Evolutionary conservation across 2,329 filamentous ascomycete species (phyloP).

Genomic region (Fusarium caatingaense): DNA sequence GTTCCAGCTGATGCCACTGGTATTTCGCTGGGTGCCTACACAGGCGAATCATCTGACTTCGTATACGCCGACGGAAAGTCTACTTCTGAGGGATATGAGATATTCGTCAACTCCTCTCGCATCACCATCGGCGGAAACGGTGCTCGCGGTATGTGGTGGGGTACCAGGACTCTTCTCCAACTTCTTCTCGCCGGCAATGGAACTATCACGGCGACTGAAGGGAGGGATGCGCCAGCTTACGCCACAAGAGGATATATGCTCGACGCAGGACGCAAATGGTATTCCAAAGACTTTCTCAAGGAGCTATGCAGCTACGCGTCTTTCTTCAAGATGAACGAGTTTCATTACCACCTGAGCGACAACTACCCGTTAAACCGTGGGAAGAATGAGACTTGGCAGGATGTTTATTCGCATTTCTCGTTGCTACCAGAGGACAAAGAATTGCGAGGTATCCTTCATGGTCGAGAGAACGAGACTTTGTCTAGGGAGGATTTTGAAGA

Average conservation of each 20-base stretch:
- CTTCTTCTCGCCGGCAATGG: conserved; percentile 13
- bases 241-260: conserved; percentile 23
- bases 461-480: conserved; percentile 15
- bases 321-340: conserved; percentile 33
- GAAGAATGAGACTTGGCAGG: conserved; percentile 23
- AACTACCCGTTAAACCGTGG: conserved; percentile 27
- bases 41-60: conserved; percentile 2
- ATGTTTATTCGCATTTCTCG: conserved; percentile 23
- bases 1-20: not conserved
- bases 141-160: conserved; percentile 28
- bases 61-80: conserved; percentile 6
- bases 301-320: conserved; percentile 24
- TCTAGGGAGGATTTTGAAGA: conserved; percentile 6
- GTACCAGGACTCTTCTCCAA: conserved; percentile 20
- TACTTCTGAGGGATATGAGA: conserved; percentile 20
- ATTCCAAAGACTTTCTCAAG: conserved; percentile 20
- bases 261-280: conserved; percentile 27
- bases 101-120: conserved; percentile 8
- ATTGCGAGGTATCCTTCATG: conserved; percentile 6
- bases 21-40: conserved; percentile 3
- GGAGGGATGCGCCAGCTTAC: conserved; percentile 15
- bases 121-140: conserved; percentile 21
- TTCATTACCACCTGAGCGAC: conserved; percentile 25
- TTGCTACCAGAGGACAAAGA: conserved; percentile 7
- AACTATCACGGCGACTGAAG: not conserved